Evolutionary conservation across 1,284 basidiomycete genomes (phyloP).

Genomic region (Clitocybe nebularis): DNA sequence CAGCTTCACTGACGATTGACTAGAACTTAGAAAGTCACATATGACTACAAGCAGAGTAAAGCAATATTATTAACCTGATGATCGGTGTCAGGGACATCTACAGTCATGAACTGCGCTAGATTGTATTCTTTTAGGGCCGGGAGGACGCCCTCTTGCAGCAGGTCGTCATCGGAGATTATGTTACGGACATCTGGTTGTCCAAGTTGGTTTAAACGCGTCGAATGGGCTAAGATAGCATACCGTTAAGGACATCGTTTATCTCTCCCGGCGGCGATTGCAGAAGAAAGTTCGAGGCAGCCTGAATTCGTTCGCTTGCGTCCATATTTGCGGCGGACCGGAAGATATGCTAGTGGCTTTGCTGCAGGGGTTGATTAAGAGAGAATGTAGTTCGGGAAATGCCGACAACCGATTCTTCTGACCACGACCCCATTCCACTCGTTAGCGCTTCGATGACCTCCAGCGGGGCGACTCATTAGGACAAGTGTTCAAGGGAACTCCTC

Average conservation of each 20-base stretch:
- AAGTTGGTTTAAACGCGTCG: constrained; percentile 7
- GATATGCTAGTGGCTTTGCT: too few relatives aligned
- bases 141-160: constrained; percentile 71
- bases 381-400: too few relatives aligned
- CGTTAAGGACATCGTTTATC: constrained; percentile 92
- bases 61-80: constrained; percentile 53
- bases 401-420: too few relatives aligned
- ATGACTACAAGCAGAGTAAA: neutral
- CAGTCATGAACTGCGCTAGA: constrained; percentile 77
- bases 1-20: constrained; percentile 75
- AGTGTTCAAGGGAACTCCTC: too few relatives aligned
- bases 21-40: constrained; percentile 30
- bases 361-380: too few relatives aligned
- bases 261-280: constrained; percentile 91
- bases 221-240: constrained; percentile 34
- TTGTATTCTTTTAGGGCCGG: constrained; percentile 83
- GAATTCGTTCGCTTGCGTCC: constrained; percentile 60
- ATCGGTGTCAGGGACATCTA: constrained; percentile 70
- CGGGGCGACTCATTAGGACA: too few relatives aligned
- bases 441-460: too few relatives aligned
- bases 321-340: too few relatives aligned
- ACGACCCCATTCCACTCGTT: too few relatives aligned
- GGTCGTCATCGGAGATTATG: constrained; percentile 82
- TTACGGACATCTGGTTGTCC: constrained; percentile 71
- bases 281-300: constrained; percentile 74